These are phyloP conservation scores for Cynara cardunculus DNA, from an alignment of 129 eudicot genomes.

Conservation along the genomic window DNA sequence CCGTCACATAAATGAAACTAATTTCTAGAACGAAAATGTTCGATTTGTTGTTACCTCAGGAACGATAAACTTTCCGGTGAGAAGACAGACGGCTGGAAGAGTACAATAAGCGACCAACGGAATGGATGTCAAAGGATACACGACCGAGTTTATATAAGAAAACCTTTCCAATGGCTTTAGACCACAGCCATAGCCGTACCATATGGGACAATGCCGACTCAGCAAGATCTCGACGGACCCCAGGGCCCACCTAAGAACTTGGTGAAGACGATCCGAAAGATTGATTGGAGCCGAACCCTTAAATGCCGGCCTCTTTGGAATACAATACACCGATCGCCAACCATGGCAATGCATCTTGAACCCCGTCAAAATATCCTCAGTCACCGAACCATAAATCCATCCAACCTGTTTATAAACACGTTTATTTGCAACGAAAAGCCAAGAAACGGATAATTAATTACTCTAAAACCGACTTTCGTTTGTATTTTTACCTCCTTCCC, in stretches of 20 bases:
- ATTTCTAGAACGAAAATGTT: not conserved
- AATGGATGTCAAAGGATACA: constrained; percentile 64
- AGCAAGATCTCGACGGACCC: constrained; percentile 71
- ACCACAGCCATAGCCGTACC: constrained; percentile 76
- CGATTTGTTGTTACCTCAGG: constrained; percentile 45
- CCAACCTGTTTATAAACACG: constrained; percentile 48
- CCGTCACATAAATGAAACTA: not conserved
- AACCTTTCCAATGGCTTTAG: constrained; percentile 65
- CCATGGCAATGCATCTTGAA: constrained; percentile 79
- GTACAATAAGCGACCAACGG: constrained; percentile 65
- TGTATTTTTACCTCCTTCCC: constrained; percentile 58
- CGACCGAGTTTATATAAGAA: constrained; percentile 59
- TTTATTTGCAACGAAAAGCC: not conserved
- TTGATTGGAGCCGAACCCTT: constrained; percentile 74
- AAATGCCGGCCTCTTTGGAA: constrained; percentile 57
- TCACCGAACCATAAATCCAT: constrained; percentile 80
- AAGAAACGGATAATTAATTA: not conserved
- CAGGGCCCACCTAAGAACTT: constrained; percentile 78
- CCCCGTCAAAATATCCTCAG: constrained; percentile 75
- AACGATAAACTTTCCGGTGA: constrained; percentile 63
- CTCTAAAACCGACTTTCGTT: not conserved
- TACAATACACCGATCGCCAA: constrained; percentile 78
- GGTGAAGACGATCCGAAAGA: constrained; percentile 79
- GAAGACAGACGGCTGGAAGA: constrained; percentile 64
- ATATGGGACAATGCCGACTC: constrained; percentile 75